These are phyloP conservation scores for Suhomyces sp. DNA, from an alignment of 805 yeast genomes.

Conservation along the genomic window DNA sequence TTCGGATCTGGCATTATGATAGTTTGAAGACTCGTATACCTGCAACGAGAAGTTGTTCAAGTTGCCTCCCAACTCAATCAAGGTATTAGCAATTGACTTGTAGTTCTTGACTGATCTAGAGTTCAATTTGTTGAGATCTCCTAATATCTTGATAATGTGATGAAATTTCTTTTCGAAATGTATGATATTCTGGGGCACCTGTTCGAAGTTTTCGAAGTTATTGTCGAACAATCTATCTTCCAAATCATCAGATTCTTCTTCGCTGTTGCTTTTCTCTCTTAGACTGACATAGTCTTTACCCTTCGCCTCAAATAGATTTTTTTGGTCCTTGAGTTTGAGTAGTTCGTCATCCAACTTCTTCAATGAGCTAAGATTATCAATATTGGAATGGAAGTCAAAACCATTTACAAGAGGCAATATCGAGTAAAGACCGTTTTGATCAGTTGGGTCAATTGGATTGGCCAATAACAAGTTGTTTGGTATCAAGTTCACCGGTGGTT, in stretches of 20 bases:
- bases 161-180: constrained; percentile 34
- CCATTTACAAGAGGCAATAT: constrained; percentile 46
- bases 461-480: constrained; percentile 49
- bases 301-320: constrained; percentile 26
- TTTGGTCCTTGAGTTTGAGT: constrained; percentile 31
- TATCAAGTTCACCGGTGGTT: constrained; percentile 43
- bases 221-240: constrained; percentile 3
- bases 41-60: constrained; percentile 53
- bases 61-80: constrained; percentile 56
- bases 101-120: constrained; percentile 39
- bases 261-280: constrained; percentile 1
- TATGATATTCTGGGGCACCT: constrained; percentile 32
- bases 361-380: constrained; percentile 31
- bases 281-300: constrained; percentile 14
- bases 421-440: constrained; percentile 51
- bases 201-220: constrained; percentile 16
- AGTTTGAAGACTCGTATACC: constrained; percentile 25
- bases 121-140: constrained; percentile 36
- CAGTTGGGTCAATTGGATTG: constrained; percentile 50
- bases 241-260: constrained; percentile 4
- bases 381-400: constrained; percentile 29
- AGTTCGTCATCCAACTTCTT: constrained; percentile 36
- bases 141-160: constrained; percentile 29
- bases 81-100: constrained; percentile 33
- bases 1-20: not conserved